Base-by-base conservation (phyloP, 352 stramenopile species). In the Phytophthora pluvialis region DNA sequence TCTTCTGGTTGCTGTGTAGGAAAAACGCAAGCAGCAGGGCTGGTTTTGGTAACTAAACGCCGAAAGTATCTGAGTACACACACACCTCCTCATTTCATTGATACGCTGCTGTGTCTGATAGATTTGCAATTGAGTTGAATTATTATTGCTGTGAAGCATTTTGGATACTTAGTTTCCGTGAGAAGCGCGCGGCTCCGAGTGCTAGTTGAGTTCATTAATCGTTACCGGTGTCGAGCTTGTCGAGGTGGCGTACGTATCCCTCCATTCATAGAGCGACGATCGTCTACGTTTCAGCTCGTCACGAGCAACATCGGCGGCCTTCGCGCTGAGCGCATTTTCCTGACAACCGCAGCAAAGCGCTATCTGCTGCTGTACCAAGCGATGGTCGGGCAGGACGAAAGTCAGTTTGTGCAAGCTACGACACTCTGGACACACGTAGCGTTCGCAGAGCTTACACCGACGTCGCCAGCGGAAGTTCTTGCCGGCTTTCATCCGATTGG, bases 1-100 rank as follows among this genome's bases (percentile, higher is more conserved):
- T 49, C 29, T 49, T 4, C 16, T 52, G 26, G 28, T 25, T 38
- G 5, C 12, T 54, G 25, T 42, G 44, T 43, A 83, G 64, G 78
- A 88, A 28, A 83, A 80, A 68, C 80, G 80, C 28, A 86, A 86
- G 60, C 77, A 86, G 48, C 73, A 80, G 33, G 80, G 80, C 38
- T 89, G 80, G 80, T 89, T 89, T 73, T 89, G 80, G 80, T 89
- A 81, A 71, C 46, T 49, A 56, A 51, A 49, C 33, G 39, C 33
- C 42, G 49, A 59, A 45, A 59, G 47, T 58, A 40, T 62, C 18
- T 54, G 31, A 56, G 32, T 61, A 55, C 32, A 70, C 31, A 40
- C 26, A 9, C 38, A 43, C 15, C 43, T 31, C 13, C 35, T 9
- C 28, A 6, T 25, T 55, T 39, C 10, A 29, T 49, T 42, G 18